phyloP scores from a whole-genome alignment of 441 rosid species.

The Brassica hybrid region DNA sequence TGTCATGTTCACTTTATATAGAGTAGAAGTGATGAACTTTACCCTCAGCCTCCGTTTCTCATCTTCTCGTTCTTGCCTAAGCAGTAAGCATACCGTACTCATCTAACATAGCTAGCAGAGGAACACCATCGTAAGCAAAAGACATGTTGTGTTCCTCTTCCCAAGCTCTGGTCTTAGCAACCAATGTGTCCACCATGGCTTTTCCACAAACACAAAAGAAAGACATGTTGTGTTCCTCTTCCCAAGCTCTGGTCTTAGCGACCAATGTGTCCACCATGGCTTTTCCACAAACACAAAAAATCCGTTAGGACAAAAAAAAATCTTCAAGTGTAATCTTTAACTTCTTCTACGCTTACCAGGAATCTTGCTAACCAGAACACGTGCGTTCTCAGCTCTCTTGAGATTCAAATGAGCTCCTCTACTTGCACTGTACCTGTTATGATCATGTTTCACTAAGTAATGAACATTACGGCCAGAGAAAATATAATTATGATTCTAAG shows the following conservation, averaged over 20 bases:
- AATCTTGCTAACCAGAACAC: too few species aligned
- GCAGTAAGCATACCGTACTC: conserved; percentile 77
- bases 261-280: conserved; percentile 88
- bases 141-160: conserved; percentile 77
- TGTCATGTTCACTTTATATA: too few species aligned
- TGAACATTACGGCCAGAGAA: conserved; percentile 14
- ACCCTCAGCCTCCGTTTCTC: too few species aligned
- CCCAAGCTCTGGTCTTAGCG: conserved; percentile 84
- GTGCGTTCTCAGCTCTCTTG: conserved; percentile 50
- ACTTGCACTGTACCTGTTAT: conserved; percentile 91
- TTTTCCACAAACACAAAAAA: conserved; percentile 40
- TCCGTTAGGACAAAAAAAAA: conserved; percentile 35
- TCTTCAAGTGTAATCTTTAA: too few species aligned
- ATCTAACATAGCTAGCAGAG: conserved; percentile 94
- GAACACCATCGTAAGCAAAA: conserved; percentile 85
- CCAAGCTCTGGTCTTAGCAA: conserved; percentile 84
- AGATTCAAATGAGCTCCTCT: too few species aligned
- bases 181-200: conserved; percentile 84
- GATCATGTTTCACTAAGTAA: conserved; percentile 66
- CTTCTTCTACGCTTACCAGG: too few species aligned
- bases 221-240: conserved; percentile 71
- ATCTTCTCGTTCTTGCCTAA: conserved; percentile 95
- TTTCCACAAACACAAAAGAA: conserved; percentile 42
- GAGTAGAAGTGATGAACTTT: too few species aligned
- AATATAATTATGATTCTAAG: background rate